A percentile compares a stretch with the other conserved stretches of the same genome.
Evolutionary conservation across 192 early-diverging fungal genomes (phyloP).

Genomic region (Coemansia sp.): DNA sequence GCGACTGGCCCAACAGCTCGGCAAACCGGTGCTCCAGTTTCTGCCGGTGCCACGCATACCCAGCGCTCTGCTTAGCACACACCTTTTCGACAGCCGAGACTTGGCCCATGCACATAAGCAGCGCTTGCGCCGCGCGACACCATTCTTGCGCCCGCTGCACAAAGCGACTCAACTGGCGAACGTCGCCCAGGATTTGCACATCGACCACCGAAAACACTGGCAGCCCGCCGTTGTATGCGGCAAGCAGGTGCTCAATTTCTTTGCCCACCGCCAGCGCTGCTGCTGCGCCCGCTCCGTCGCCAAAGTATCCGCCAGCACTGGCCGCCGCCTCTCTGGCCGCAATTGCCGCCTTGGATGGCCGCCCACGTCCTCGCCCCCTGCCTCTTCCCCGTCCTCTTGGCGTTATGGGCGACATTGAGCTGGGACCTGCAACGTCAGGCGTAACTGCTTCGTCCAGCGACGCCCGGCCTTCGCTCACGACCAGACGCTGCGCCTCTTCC

Average conservation of each 20-base stretch:
- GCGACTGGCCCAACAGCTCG: slow-evolving; percentile 5
- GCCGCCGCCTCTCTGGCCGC: not conserved
- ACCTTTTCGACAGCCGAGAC: slow-evolving; percentile 20
- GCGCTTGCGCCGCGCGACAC: slow-evolving; percentile 44
- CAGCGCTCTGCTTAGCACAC: slow-evolving; percentile 18
- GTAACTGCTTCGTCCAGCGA: not conserved
- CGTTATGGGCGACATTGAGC: not conserved
- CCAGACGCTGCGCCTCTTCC: slow-evolving; percentile 46
- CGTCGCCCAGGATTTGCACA: slow-evolving; percentile 37
- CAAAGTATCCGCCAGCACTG: not conserved
- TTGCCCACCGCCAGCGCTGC: slow-evolving; percentile 16
- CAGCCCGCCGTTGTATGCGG: slow-evolving; percentile 4
- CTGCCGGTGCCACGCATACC: slow-evolving; percentile 35
- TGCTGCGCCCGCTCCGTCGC: not conserved
- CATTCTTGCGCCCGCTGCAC: slow-evolving; percentile 45
- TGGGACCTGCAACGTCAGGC: not conserved
- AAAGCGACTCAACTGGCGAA: slow-evolving; percentile 50
- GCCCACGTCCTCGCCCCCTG: slow-evolving; percentile 10
- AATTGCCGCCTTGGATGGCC: slow-evolving; percentile 8
- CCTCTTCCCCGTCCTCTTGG: slow-evolving; percentile 18
- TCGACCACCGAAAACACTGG: slow-evolving; percentile 12
- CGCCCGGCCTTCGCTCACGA: slow-evolving; percentile 15
- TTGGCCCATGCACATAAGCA: slow-evolving; percentile 33
- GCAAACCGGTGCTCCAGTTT: slow-evolving; percentile 30
- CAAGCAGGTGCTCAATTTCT: slow-evolving; percentile 36